These are phyloP conservation scores for Straminergon stramineum DNA, from an alignment of 225 moss, liverwort and hornwort genomes.

Conservation along the genomic window DNA sequence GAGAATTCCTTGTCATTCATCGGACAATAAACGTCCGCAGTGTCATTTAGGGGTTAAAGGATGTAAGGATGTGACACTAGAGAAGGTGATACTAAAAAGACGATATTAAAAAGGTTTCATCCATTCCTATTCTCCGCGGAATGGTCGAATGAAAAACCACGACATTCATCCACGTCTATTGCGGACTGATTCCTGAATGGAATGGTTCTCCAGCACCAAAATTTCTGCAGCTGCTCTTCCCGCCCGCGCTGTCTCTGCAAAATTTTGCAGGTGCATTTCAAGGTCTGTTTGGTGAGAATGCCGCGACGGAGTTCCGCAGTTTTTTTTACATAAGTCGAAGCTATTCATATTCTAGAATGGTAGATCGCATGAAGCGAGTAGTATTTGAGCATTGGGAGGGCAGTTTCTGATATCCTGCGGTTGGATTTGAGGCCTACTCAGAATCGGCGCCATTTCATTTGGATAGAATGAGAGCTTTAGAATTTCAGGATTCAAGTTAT, in stretches of 20 bases:
- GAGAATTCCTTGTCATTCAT: too few relatives aligned
- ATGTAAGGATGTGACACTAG: background rate
- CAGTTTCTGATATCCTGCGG: background rate
- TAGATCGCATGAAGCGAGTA: background rate
- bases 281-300: background rate
- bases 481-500: background rate
- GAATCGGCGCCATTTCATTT: background rate
- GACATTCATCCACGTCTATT: background rate
- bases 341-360: background rate
- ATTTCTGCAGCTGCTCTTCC: background rate
- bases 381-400: background rate
- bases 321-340: background rate
- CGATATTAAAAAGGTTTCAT: background rate
- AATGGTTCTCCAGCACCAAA: slow-evolving; percentile 6
- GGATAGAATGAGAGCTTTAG: background rate
- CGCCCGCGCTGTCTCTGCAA: background rate
- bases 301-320: background rate
- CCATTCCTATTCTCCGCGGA: background rate
- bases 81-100: background rate
- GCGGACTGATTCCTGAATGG: background rate
- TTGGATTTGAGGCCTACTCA: background rate
- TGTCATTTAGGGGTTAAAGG: too few relatives aligned
- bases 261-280: background rate
- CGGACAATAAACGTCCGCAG: too few relatives aligned
- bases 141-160: background rate